These are phyloP conservation scores for Entamoeba nuttalli DNA, from an alignment of 208 protist species.

Conservation along the genomic window DNA sequence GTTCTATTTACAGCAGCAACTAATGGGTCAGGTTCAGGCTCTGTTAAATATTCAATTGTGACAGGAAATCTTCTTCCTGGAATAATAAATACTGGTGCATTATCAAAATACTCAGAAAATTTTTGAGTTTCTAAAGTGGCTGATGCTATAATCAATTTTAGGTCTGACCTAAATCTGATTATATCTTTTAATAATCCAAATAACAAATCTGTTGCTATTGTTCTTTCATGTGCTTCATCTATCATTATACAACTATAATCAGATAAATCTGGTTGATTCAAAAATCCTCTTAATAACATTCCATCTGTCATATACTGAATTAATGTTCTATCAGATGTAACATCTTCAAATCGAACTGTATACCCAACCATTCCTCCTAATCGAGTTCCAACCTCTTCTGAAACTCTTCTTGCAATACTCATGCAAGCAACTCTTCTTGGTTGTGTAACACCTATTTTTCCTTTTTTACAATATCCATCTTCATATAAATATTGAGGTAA, in stretches of 20 bases:
- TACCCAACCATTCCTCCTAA: constrained; percentile 64
- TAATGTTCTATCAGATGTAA: constrained; percentile 35
- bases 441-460: constrained; percentile 75
- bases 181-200: constrained; percentile 46
- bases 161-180: constrained; percentile 53
- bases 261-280: constrained; percentile 43
- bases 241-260: constrained; percentile 24
- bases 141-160: constrained; percentile 96
- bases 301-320: constrained; percentile 33
- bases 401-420: constrained; percentile 85
- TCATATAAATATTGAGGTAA: constrained; percentile 71
- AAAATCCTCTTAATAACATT: constrained; percentile 20
- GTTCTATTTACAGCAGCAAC: not conserved
- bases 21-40: constrained; percentile 15
- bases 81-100: constrained; percentile 68
- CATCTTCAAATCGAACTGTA: constrained; percentile 73
- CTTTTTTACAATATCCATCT: constrained; percentile 42
- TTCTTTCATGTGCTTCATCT: constrained; percentile 64
- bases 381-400: constrained; percentile 56
- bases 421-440: constrained; percentile 94
- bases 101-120: constrained; percentile 77
- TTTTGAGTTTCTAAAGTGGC: constrained; percentile 93
- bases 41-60: constrained; percentile 16
- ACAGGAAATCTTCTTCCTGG: constrained; percentile 87
- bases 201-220: constrained; percentile 67